Percentiles rank a stretch among this genome's conserved stretches.
These are phyloP conservation scores for Thermothelomyces thermophilus DNA, from an alignment of 2,329 filamentous ascomycete genomes.

Conservation along the genomic window DNA sequence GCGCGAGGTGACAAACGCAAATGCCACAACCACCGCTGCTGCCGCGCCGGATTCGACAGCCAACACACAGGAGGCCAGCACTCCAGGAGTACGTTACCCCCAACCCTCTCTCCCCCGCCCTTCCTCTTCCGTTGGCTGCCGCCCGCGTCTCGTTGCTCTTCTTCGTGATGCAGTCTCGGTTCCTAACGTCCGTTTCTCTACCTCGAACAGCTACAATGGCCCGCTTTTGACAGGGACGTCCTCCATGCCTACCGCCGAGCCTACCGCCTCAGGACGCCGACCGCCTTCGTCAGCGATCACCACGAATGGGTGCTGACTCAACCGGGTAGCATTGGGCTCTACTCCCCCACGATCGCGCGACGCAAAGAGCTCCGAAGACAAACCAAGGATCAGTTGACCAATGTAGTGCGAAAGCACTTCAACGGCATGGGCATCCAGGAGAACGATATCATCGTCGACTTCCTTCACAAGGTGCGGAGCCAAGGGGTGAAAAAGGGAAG, in stretches of 20 bases:
- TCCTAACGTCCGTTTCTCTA: neutral
- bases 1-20: constrained; percentile 39
- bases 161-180: constrained; percentile 10
- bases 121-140: neutral
- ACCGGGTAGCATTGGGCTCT: constrained; percentile 58
- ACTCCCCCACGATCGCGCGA: constrained; percentile 70
- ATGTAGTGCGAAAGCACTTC: constrained; percentile 73
- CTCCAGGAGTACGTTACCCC: constrained; percentile 20
- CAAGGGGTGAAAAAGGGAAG: constrained; percentile 40
- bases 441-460: constrained; percentile 74
- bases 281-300: constrained; percentile 60
- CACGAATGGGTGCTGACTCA: constrained; percentile 55
- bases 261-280: constrained; percentile 63
- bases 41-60: constrained; percentile 28
- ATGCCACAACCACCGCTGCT: constrained; percentile 17
- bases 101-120: no score
- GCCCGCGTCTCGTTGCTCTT: constrained; percentile 1
- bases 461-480: constrained; percentile 64
- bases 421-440: constrained; percentile 73
- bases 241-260: constrained; percentile 71
- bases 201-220: constrained; percentile 53
- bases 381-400: constrained; percentile 64
- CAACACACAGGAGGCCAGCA: constrained; percentile 16
- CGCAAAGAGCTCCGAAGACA: constrained; percentile 58
- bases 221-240: constrained; percentile 57